phyloP scores from a whole-genome alignment of 2,329 filamentous ascomycete species.

The Xylariaceae sp. region DNA sequence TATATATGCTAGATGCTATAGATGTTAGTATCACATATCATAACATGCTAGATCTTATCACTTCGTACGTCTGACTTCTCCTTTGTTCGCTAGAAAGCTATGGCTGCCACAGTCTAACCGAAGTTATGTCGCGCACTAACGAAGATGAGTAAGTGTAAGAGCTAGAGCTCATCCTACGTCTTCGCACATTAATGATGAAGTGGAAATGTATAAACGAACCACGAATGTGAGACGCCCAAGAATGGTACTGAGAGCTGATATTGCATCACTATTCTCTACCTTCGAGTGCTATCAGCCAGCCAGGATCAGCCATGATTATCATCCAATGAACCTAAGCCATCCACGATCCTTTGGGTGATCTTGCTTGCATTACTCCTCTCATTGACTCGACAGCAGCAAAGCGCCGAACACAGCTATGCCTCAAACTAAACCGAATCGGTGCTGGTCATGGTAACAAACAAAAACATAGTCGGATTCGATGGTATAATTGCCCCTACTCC shows the following conservation, averaged over 20 bases:
- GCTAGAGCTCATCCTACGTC: not conserved
- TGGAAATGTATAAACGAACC: not conserved
- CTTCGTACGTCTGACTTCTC: not conserved
- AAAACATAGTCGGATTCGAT: slow-evolving; percentile 37
- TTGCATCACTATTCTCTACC: slow-evolving; percentile 19
- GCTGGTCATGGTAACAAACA: slow-evolving; percentile 33
- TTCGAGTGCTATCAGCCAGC: slow-evolving; percentile 16
- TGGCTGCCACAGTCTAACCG: not conserved
- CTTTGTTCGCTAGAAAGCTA: not conserved
- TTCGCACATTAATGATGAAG: not conserved
- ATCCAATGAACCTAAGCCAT: slow-evolving; percentile 19
- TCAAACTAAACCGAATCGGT: slow-evolving; percentile 15
- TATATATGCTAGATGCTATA: too few relatives aligned
- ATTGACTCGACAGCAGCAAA: not conserved
- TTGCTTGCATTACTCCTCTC: slow-evolving; percentile 1
- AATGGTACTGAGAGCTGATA: not conserved
- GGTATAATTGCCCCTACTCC: slow-evolving; percentile 43
- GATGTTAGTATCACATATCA: too few relatives aligned
- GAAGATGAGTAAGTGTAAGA: not conserved
- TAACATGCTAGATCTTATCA: too few relatives aligned
- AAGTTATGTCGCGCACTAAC: not conserved
- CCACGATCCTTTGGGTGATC: slow-evolving; percentile 18
- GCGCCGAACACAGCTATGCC: not conserved
- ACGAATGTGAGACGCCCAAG: not conserved
- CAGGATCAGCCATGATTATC: slow-evolving; percentile 3